These are phyloP conservation scores for Cyclanthera cordifolia DNA, from an alignment of 306 rosid species.

Conservation along the genomic window DNA sequence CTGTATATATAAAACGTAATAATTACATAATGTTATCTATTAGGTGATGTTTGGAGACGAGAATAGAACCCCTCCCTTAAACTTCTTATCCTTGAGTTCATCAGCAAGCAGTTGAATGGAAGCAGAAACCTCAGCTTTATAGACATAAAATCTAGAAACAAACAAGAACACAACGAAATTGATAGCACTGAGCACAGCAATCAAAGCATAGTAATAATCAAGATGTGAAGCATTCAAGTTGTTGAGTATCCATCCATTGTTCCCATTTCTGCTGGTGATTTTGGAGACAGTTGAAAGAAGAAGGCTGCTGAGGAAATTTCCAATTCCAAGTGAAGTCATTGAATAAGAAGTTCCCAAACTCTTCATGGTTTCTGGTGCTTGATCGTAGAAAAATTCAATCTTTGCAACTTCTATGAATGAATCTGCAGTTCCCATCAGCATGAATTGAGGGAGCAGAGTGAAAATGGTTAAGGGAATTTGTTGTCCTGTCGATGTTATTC, in stretches of 20 bases:
- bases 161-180: constrained; percentile 27
- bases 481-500: constrained; percentile 19
- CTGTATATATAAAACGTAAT: too few species aligned
- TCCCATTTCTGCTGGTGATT: constrained; percentile 41
- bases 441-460: constrained; percentile 68
- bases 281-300: constrained; percentile 57
- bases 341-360: constrained; percentile 70
- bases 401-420: constrained; percentile 70
- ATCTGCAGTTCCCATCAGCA: constrained; percentile 68
- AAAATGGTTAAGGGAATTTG: constrained; percentile 63
- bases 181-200: constrained; percentile 24
- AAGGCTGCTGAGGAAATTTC: constrained; percentile 67
- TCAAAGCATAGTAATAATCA: constrained; percentile 73
- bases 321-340: constrained; percentile 66
- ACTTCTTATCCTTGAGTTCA: constrained; percentile 40
- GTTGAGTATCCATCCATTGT: constrained; percentile 67
- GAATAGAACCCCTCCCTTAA: background rate
- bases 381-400: constrained; percentile 85
- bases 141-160: constrained; percentile 38
- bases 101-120: constrained; percentile 50
- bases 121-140: constrained; percentile 69
- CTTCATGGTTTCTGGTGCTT: constrained; percentile 80
- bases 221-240: constrained; percentile 74
- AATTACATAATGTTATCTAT: too few species aligned
- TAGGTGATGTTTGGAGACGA: too few species aligned